phyloP scores from a whole-genome alignment of 768 basidiomycete species.

The Galerina marginata region DNA sequence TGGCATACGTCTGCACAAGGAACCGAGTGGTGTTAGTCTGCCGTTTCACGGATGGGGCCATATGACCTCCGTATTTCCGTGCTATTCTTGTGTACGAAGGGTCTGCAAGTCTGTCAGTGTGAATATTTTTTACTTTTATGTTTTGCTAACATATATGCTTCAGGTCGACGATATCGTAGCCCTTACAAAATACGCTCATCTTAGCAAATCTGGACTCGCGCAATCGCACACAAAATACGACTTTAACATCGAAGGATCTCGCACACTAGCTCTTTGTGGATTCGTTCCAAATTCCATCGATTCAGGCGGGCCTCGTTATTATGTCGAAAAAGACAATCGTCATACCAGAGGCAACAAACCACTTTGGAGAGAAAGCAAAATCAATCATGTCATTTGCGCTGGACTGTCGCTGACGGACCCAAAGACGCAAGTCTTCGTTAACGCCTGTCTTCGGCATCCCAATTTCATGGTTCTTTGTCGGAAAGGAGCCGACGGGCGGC shows the following conservation, averaged over 20 bases:
- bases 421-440: slow-evolving; percentile 16
- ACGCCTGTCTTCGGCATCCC: slow-evolving; percentile 21
- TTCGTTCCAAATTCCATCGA: slow-evolving; percentile 22
- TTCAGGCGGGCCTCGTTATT: slow-evolving; percentile 11
- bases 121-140: neutral
- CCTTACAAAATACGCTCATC: slow-evolving; percentile 20
- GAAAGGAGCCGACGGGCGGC: slow-evolving; percentile 13
- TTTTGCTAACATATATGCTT: neutral
- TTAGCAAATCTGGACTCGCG: slow-evolving; percentile 14
- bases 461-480: slow-evolving; percentile 20
- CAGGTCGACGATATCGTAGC: slow-evolving; percentile 24
- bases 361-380: slow-evolving; percentile 18
- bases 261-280: slow-evolving; percentile 18
- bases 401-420: slow-evolving; percentile 20
- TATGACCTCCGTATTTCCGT: slow-evolving; percentile 23
- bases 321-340: slow-evolving; percentile 18
- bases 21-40: slow-evolving; percentile 9
- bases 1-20: slow-evolving; percentile 20
- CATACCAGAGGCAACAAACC: slow-evolving; percentile 13
- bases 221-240: slow-evolving; percentile 17
- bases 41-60: slow-evolving; percentile 26
- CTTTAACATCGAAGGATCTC: slow-evolving; percentile 13
- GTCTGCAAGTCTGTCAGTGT: slow-evolving; percentile 18
- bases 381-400: slow-evolving; percentile 19
- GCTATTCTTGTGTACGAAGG: slow-evolving; percentile 22